Conservation (phyloP, 192 early-diverging fungal genomes). For the Phycomyces blakesleeanus region DNA sequence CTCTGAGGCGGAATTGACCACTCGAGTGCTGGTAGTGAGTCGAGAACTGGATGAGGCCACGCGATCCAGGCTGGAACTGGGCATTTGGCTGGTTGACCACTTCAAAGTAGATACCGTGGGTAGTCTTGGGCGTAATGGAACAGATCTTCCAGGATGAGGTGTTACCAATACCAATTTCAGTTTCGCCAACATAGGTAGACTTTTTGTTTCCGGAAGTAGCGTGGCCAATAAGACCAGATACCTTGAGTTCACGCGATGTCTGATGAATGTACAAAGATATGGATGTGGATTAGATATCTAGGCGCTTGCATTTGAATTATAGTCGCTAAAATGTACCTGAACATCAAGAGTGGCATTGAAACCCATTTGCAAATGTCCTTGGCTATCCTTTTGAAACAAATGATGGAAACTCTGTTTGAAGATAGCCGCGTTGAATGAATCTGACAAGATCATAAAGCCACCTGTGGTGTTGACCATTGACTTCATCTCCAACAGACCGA, state of each 20-base stretch:
- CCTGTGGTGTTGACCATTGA: conserved; percentile 82
- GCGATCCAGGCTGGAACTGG: conserved; percentile 73
- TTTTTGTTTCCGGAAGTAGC: conserved; percentile 90
- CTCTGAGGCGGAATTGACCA: conserved; percentile 85
- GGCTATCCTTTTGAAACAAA: conserved; percentile 86
- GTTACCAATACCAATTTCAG: conserved; percentile 96
- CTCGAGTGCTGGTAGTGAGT: conserved; percentile 95
- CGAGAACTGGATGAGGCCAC: conserved; percentile 91
- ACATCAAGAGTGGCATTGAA: conserved; percentile 98
- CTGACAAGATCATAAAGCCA: conserved; percentile 91
- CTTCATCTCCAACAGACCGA: conserved; percentile 97
- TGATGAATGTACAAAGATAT: conserved; percentile 25
- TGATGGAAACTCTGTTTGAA: conserved; percentile 98
- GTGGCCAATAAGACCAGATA: conserved; percentile 95
- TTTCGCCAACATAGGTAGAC: conserved; percentile 87
- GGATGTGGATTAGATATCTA: too few species aligned
- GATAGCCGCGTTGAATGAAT: conserved; percentile 94
- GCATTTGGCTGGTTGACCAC: conserved; percentile 85
- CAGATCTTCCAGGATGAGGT: conserved; percentile 97
- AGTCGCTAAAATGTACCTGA: conserved; percentile 52
- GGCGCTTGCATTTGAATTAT: too few species aligned
- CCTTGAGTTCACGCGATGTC: conserved; percentile 93
- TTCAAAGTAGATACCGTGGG: conserved; percentile 93
- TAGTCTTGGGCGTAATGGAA: conserved; percentile 78
- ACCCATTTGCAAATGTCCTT: conserved; percentile 88